A percentile compares a stretch with the other conserved stretches of the same genome.
Evolutionary conservation across 2,329 filamentous ascomycete species (phyloP).

Genomic region (Beauveria varroae): DNA sequence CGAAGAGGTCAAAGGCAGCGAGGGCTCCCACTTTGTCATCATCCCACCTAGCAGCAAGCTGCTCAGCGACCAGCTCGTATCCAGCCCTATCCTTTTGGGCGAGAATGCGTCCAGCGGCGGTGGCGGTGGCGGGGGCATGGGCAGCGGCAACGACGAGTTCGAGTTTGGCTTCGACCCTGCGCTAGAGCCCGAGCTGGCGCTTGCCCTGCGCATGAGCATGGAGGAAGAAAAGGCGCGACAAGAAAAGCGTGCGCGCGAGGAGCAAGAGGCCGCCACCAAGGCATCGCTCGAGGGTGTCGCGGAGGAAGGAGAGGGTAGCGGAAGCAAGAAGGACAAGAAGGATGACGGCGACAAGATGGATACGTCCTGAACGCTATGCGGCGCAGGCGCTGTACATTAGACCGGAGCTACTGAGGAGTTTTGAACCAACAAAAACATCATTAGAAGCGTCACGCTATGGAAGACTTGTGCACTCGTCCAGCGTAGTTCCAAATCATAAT

Average conservation of each 20-base stretch:
- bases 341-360: slow-evolving; percentile 75
- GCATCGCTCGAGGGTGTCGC: slow-evolving; percentile 73
- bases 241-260: slow-evolving; percentile 74
- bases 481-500: background rate
- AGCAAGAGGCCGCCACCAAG: slow-evolving; percentile 66
- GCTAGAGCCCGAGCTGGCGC: slow-evolving; percentile 85
- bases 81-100: slow-evolving; percentile 82
- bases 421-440: background rate
- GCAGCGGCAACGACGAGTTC: slow-evolving; percentile 56
- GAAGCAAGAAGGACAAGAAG: slow-evolving; percentile 38
- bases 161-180: slow-evolving; percentile 82
- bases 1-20: slow-evolving; percentile 81
- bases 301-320: slow-evolving; percentile 64
- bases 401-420: slow-evolving; percentile 21
- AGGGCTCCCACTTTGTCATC: slow-evolving; percentile 84
- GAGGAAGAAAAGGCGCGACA: slow-evolving; percentile 95
- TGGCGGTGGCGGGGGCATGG: slow-evolving; percentile 48
- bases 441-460: background rate
- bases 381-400: slow-evolving; percentile 31
- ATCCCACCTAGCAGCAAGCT: slow-evolving; percentile 87
- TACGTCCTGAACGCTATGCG: slow-evolving; percentile 56
- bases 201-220: slow-evolving; percentile 94
- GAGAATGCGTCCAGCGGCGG: slow-evolving; percentile 56
- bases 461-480: background rate
- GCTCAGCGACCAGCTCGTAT: slow-evolving; percentile 83